Base-by-base conservation (phyloP, 1,139 yeast genomes). In the Ashbya aceris region DNA sequence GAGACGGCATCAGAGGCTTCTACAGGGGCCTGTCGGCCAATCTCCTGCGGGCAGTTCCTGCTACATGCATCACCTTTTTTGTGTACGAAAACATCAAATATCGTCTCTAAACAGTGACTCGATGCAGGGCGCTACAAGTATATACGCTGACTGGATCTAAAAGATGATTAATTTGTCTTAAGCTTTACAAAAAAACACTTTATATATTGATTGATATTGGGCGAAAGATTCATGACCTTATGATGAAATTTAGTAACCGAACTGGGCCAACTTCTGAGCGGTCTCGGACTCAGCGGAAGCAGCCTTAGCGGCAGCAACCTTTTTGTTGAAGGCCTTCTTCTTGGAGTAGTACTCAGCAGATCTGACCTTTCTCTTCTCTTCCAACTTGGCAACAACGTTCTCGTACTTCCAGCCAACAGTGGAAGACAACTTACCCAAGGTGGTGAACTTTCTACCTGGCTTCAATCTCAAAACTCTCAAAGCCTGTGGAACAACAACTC, bases 361-460 rank as follows among this genome's bases (percentile, higher is more conserved):
- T 80, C 83, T 87, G 72, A 89, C 94, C 85, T 86, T 89, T 79
- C 99, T 85, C 91, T 94, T 91, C 74, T 87, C 97, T 80, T 91
- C 98, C 71, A 91, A 85, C 71, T 89, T 82, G 68, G 85, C 86
- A 64, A 91, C 98, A 68, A 93, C 83, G 58, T 93, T 87, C 76
- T 89, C 95, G 94, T 91, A 93, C 76, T 89, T 91, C 98, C 98
- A 91, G 72, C 99, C 99, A 63, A 91, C 97, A 68, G 96, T 83
- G 64, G 93, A 73, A 58, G 96, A 83, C 70, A 89, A 80, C 73
- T 91, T 87, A 71, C 95, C 95, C 64, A 93, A 87, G 60, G 97
- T 85, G 74, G 96, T 85, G 95, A 82, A 91, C 77, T 91, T 91
- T 83, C 98, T 89, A 72, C 99, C 99, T 72, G 89, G 98, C 78